Percentiles rank a stretch among this genome's conserved stretches.
phyloP scores from a whole-genome alignment of 2,329 filamentous ascomycete genomes.

The Xylaria sp. region DNA sequence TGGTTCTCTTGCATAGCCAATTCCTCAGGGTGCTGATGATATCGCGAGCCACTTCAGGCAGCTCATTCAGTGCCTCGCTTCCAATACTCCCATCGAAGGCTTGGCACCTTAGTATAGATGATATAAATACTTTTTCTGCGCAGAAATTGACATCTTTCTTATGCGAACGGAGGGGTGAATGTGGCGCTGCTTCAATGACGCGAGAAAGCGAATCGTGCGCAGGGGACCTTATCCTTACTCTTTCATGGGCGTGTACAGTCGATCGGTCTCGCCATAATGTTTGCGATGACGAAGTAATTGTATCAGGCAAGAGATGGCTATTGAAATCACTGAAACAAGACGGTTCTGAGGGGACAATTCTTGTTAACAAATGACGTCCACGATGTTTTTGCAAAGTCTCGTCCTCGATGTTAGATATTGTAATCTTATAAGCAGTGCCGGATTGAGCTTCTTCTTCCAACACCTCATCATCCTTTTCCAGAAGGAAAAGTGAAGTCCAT shows the following conservation, averaged over 20 bases:
- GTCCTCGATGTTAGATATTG: background rate
- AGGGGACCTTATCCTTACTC: no score
- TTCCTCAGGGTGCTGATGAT: background rate
- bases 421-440: background rate
- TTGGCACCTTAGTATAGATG: constrained; percentile 2
- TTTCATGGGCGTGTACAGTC: no score
- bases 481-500: constrained; percentile 36
- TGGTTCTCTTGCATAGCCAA: background rate
- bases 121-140: background rate
- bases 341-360: no score
- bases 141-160: background rate
- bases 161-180: no score
- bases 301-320: no score
- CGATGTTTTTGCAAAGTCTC: background rate
- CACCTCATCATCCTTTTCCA: background rate
- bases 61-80: background rate
- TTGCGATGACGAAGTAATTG: no score
- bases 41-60: background rate
- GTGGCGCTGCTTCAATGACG: no score
- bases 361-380: background rate
- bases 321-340: no score
- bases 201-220: background rate
- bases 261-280: no score
- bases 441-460: background rate
- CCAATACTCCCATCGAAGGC: constrained; percentile 15